A percentile compares a stretch with the other conserved stretches of the same genome.
Conservation (phyloP, 805 yeast species). For the Teunomyces lycoperdinae region DNA sequence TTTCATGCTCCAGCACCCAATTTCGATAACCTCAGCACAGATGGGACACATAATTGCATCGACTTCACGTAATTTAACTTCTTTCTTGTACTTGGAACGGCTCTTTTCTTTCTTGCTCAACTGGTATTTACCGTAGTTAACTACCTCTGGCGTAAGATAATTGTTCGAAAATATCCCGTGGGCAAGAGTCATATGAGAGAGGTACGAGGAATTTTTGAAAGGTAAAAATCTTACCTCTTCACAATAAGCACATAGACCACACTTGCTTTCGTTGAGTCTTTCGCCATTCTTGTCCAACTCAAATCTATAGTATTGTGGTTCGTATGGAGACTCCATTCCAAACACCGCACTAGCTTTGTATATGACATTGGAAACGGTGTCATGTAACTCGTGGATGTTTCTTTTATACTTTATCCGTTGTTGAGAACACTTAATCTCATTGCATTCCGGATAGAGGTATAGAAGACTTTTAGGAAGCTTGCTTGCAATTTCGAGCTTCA, state of each 20-base stretch:
- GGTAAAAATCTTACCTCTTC: constrained; percentile 27
- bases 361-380: constrained; percentile 19
- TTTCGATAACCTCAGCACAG: constrained; percentile 24
- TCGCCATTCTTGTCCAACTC: constrained; percentile 22
- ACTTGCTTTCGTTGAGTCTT: constrained; percentile 22
- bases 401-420: constrained; percentile 18
- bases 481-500: not conserved
- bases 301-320: constrained; percentile 29
- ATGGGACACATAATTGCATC: constrained; percentile 28
- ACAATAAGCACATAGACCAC: constrained; percentile 35
- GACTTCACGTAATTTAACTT: constrained; percentile 15
- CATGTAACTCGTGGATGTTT: constrained; percentile 14
- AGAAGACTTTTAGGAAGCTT: not conserved
- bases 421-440: constrained; percentile 4
- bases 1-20: constrained; percentile 28
- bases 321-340: constrained; percentile 23
- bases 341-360: constrained; percentile 22
- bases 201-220: constrained; percentile 31
- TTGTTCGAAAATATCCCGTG: constrained; percentile 34
- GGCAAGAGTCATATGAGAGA: constrained; percentile 32
- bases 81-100: constrained; percentile 3
- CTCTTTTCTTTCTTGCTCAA: constrained; percentile 16
- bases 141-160: constrained; percentile 29
- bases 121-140: constrained; percentile 25
- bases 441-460: not conserved